These are phyloP conservation scores for Arctium lappa DNA, from an alignment of 129 eudicot species.

Conservation along the genomic window DNA sequence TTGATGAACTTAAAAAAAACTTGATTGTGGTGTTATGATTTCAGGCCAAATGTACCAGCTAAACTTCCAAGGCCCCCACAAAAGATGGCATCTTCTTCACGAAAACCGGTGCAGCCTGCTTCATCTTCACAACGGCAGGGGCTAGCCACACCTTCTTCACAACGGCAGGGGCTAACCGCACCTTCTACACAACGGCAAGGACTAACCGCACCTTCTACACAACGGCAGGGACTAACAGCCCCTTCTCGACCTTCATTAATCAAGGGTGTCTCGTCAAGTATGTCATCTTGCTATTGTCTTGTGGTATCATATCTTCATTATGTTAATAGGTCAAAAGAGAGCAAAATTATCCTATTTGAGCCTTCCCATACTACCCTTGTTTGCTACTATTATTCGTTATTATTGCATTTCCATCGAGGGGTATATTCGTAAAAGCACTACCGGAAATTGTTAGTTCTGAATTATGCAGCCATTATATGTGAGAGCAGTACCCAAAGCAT, in stretches of 20 bases:
- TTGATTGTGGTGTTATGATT: slow-evolving; percentile 4
- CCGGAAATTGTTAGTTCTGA: not conserved
- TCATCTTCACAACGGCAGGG: slow-evolving; percentile 35
- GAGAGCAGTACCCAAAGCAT: not conserved
- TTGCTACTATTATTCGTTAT: not conserved
- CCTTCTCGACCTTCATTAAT: slow-evolving; percentile 52
- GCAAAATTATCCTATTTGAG: too few species aligned
- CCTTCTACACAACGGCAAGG: slow-evolving; percentile 41
- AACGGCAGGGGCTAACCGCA: slow-evolving; percentile 33
- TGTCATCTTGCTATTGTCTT: slow-evolving; percentile 11
- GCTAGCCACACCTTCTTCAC: slow-evolving; percentile 37
- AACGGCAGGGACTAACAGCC: slow-evolving; percentile 37
- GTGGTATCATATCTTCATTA: not conserved
- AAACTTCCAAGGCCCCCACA: slow-evolving; percentile 60
- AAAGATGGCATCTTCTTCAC: slow-evolving; percentile 49
- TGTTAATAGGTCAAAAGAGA: not conserved
- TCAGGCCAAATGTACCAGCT: slow-evolving; percentile 49
- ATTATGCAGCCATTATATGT: not conserved
- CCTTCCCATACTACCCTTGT: not conserved
- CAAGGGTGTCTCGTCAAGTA: slow-evolving; percentile 57
- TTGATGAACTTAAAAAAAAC: not conserved
- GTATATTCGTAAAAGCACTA: not conserved
- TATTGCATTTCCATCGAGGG: not conserved
- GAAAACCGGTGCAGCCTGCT: slow-evolving; percentile 32
- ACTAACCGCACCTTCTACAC: slow-evolving; percentile 45